Evolutionary conservation across 345 rosid genomes (phyloP), one percentile per base, ranked within the genome.

Genomic region (Garcia nutans): DNA sequence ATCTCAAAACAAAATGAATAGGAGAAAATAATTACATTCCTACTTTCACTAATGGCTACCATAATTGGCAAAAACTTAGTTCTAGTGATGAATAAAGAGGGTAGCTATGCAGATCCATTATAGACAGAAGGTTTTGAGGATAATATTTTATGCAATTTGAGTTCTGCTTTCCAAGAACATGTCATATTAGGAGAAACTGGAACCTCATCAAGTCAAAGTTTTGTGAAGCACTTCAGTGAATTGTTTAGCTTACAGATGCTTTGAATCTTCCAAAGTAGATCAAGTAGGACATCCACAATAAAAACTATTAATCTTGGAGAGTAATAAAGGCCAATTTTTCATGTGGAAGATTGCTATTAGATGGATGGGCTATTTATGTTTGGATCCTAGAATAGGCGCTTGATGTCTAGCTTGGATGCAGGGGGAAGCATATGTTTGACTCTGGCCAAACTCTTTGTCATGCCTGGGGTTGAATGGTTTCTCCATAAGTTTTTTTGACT

Each of bases 71-170:
- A 45, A 20, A 24, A 10, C 47, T 44, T 24, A 26, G 17, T 23
- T 67, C 56, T 24, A 67, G 71, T 12, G 33, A 45, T 50, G n/a
- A 67, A 47, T n/a, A 67, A 22, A 67, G 19, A 67, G 52, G 26
- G 16, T 12, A 62, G 17, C 31, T 62, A 54, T 17, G 58, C 58
- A 54, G 16, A 54, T 15, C 22, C 20, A 6, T 54, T 54, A 54
- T 54, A 17, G 7, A 17, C 42, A 13, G 28, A 62, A 28, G 44
- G 16, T 12, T 0, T 62, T 28, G 2, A 11, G 15, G 37, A 24
- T 3, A 28, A 31, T 15, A 16, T 28, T 62, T 26, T 33, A 5
- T 62, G 66, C 50, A 42, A 42, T 66, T n/a, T 1, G 23, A 37
- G 17, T n/a, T n/a, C 13, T n/a, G 28, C 16, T 66, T 37, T 16